These are phyloP conservation scores for Yamadazyma jaroonii DNA, from an alignment of 1,139 yeast species.

Conservation along the genomic window DNA sequence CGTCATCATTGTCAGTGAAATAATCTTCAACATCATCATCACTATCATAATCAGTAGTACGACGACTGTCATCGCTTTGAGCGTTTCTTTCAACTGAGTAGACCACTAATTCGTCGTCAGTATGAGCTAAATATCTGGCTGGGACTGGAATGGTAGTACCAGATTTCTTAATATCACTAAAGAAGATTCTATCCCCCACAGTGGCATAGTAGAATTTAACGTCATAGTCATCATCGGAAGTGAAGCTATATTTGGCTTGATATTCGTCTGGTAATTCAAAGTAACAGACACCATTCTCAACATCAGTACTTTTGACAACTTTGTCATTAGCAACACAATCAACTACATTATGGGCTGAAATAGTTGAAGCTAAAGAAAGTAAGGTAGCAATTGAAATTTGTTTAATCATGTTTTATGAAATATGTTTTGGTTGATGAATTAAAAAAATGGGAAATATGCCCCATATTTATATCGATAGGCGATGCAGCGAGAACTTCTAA, in stretches of 20 bases:
- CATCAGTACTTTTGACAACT: slow-evolving; percentile 4
- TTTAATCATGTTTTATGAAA: not conserved
- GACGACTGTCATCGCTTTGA: slow-evolving; percentile 3
- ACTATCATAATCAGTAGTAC: slow-evolving; percentile 5
- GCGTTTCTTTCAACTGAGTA: slow-evolving; percentile 10
- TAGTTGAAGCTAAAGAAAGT: slow-evolving; percentile 6
- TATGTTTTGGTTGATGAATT: not conserved
- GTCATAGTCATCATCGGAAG: slow-evolving; percentile 2
- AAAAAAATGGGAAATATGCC: not conserved
- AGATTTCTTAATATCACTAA: slow-evolving; percentile 6
- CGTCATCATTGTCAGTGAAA: slow-evolving; percentile 8
- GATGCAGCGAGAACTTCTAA: too few relatives aligned
- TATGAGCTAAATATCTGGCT: slow-evolving; percentile 6
- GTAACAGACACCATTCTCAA: slow-evolving; percentile 8
- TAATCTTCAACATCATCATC: slow-evolving; percentile 7
- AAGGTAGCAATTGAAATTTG: slow-evolving; percentile 6
- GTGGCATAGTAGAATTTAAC: slow-evolving; percentile 10
- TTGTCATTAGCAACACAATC: slow-evolving; percentile 10
- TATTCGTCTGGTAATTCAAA: slow-evolving; percentile 8
- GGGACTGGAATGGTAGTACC: slow-evolving; percentile 10
- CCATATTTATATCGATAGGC: too few relatives aligned
- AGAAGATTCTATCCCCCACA: slow-evolving; percentile 6
- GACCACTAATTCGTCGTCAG: slow-evolving; percentile 7
- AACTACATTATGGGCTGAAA: slow-evolving; percentile 1
- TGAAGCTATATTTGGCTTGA: slow-evolving; percentile 4